Conservation (phyloP, 1,284 basidiomycete genomes). For the Thelephora terrestris region DNA sequence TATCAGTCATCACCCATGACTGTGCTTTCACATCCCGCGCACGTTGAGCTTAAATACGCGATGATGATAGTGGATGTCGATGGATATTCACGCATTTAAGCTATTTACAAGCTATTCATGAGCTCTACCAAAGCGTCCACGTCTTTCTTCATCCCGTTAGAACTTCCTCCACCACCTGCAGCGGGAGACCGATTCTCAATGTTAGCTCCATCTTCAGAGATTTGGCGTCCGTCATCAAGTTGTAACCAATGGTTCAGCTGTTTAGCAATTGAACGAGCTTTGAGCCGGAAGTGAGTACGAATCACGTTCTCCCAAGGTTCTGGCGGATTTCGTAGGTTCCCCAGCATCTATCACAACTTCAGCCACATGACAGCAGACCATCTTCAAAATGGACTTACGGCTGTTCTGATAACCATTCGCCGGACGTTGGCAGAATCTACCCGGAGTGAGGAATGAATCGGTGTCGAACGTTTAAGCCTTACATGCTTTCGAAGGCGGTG, state of each 20-base stretch:
- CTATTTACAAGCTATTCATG: constrained; percentile 33
- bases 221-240: constrained; percentile 57
- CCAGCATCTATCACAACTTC: constrained; percentile 55
- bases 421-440: constrained; percentile 80
- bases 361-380: constrained; percentile 3
- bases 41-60: no score
- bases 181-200: constrained; percentile 17
- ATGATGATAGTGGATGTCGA: no score
- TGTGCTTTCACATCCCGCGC: no score
- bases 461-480: constrained; percentile 18
- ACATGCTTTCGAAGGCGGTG: constrained; percentile 66
- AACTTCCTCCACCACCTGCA: constrained; percentile 31
- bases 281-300: constrained; percentile 83
- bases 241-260: constrained; percentile 77
- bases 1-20: no score
- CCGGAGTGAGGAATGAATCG: constrained; percentile 6
- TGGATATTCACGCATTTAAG: no score
- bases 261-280: constrained; percentile 53
- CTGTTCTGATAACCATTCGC: constrained; percentile 80
- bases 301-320: constrained; percentile 78
- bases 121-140: constrained; percentile 56
- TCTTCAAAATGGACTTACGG: constrained; percentile 37
- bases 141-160: constrained; percentile 53
- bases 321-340: constrained; percentile 71
- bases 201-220: constrained; percentile 42